Evolutionary conservation across 1,139 yeast genomes (phyloP).

Genomic region (Lizanozyma gosingica): DNA sequence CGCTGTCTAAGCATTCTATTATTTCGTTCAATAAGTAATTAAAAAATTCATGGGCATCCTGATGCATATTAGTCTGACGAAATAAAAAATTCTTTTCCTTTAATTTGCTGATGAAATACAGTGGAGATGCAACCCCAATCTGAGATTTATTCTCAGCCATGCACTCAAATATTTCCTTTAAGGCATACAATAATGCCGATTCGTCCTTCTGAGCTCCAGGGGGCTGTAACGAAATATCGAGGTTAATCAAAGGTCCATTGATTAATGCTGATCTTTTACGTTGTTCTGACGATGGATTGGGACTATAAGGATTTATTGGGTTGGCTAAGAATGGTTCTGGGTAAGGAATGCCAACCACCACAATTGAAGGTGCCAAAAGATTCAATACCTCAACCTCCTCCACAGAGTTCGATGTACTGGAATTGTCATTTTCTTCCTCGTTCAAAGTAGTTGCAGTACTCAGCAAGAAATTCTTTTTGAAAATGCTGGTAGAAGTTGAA

Average conservation of each 20-base stretch:
- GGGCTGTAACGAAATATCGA: constrained; percentile 53
- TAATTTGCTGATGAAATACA: constrained; percentile 59
- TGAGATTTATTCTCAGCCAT: constrained; percentile 64
- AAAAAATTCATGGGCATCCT: constrained; percentile 95
- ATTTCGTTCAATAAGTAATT: constrained; percentile 78
- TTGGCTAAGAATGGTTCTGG: constrained; percentile 28
- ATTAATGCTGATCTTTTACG: constrained; percentile 73
- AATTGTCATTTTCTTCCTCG: neutral
- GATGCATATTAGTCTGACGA: constrained; percentile 84
- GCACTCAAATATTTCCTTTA: constrained; percentile 80
- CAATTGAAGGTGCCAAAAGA: constrained; percentile 7
- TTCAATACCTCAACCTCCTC: neutral
- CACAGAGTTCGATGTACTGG: neutral
- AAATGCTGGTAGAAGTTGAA: constrained; percentile 3
- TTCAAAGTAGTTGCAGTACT: neutral
- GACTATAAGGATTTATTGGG: constrained; percentile 35
- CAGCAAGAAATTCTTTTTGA: neutral
- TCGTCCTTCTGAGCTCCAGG: constrained; percentile 36
- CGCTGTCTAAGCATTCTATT: constrained; percentile 55
- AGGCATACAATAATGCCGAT: constrained; percentile 56
- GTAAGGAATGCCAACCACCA: constrained; percentile 36
- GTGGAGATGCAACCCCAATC: constrained; percentile 82
- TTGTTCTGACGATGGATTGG: constrained; percentile 59
- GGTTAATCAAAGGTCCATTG: constrained; percentile 76
- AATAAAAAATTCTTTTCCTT: constrained; percentile 79